phyloP scores from a whole-genome alignment of 495 filamentous ascomycete genomes.

The Aspergillus hancockii region DNA sequence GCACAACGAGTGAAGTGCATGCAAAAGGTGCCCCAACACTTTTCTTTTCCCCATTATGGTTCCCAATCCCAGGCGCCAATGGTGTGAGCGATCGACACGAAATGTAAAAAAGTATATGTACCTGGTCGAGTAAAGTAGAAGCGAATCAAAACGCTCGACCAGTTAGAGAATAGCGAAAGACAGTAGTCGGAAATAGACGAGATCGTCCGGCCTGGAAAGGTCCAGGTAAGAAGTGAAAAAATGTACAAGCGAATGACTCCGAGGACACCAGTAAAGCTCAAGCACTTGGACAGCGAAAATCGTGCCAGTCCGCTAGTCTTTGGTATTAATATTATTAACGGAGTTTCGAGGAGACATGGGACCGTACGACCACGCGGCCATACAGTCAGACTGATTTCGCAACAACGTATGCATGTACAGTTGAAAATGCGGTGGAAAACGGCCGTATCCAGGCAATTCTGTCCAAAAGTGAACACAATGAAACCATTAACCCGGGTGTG shows the following conservation, averaged over 20 bases:
- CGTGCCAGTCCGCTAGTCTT: conserved; percentile 20
- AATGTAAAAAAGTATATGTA: conserved; percentile 42
- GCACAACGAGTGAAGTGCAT: conserved; percentile 50
- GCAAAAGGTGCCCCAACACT: conserved; percentile 33
- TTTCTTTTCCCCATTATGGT: conserved; percentile 33
- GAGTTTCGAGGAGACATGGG: conserved; percentile 20
- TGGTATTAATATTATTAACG: conserved; percentile 51
- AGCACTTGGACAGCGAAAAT: conserved; percentile 2
- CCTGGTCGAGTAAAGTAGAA: conserved; percentile 36
- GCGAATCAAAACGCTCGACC: conserved; percentile 35
- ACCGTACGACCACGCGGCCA: conserved; percentile 6
- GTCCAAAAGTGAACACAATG: conserved; percentile 14
- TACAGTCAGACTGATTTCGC: conserved; percentile 13
- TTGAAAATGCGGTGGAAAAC: conserved; percentile 7
- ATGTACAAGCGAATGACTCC: conserved; percentile 50
- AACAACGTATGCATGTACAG: conserved; percentile 37
- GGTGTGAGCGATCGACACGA: conserved; percentile 51
- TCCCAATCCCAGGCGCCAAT: conserved; percentile 42
- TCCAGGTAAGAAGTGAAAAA: conserved; percentile 14
- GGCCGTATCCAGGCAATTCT: conserved; percentile 5
- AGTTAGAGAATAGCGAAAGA: conserved; percentile 43
- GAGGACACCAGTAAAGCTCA: conserved; percentile 19
- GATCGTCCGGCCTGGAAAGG: conserved; percentile 18
- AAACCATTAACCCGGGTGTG: conserved; percentile 17
- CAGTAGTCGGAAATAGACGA: conserved; percentile 37